These are phyloP conservation scores for Fomitopsis schrenkii DNA, from an alignment of 1,284 basidiomycete species.

Conservation along the genomic window DNA sequence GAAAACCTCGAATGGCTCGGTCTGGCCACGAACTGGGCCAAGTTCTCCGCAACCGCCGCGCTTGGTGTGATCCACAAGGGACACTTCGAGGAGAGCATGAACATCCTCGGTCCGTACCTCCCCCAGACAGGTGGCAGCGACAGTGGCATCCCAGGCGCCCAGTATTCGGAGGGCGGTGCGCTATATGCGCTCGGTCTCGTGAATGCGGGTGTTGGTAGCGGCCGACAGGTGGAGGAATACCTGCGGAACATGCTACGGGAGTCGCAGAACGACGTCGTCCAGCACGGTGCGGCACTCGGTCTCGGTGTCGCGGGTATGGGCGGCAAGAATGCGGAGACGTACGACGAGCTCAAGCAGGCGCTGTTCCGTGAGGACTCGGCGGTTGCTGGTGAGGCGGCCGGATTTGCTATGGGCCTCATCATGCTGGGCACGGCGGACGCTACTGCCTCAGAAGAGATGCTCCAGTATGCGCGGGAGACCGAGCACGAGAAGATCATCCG, in stretches of 20 bases:
- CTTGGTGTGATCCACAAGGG: constrained; percentile 97
- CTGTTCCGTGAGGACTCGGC: constrained; percentile 87
- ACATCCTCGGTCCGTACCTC: constrained; percentile 91
- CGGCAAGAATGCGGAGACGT: constrained; percentile 82
- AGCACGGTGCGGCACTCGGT: constrained; percentile 93
- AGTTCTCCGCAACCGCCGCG: constrained; percentile 93
- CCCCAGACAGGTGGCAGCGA: constrained; percentile 67
- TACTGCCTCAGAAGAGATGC: constrained; percentile 86
- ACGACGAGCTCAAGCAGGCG: constrained; percentile 85
- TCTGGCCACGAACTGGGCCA: constrained; percentile 94
- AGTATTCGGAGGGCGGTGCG: constrained; percentile 91
- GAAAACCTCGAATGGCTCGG: constrained; percentile 96
- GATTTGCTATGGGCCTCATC: constrained; percentile 94
- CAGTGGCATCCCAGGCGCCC: constrained; percentile 68
- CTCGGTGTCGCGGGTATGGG: constrained; percentile 93
- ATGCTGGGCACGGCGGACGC: constrained; percentile 89
- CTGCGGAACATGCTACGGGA: constrained; percentile 74
- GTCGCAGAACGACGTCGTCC: constrained; percentile 79
- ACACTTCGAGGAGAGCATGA: constrained; percentile 89
- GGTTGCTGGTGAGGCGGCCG: constrained; percentile 89
- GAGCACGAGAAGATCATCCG: constrained; percentile 98
- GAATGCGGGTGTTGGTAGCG: constrained; percentile 82
- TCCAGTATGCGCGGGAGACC: constrained; percentile 91
- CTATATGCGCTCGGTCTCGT: constrained; percentile 93
- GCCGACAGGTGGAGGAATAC: constrained; percentile 65